These are phyloP conservation scores for Diaporthe australafricana DNA, from an alignment of 2,329 filamentous ascomycete genomes.

Conservation along the genomic window DNA sequence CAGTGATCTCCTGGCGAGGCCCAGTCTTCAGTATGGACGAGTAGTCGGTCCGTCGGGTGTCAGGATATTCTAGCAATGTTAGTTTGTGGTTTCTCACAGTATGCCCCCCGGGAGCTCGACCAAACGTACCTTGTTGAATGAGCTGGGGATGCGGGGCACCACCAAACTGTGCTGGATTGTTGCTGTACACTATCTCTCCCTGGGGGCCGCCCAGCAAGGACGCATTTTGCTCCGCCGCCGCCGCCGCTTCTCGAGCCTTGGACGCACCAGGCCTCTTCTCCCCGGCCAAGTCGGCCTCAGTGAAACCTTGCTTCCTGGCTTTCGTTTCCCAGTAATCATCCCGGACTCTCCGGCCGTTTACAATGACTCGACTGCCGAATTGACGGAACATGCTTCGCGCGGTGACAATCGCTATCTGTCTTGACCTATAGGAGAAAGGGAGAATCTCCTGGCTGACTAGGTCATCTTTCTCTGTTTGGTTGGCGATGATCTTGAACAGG, in stretches of 20 bases:
- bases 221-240: slow-evolving; percentile 72
- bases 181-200: slow-evolving; percentile 90
- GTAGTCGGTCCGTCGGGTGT: slow-evolving; percentile 83
- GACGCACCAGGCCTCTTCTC: slow-evolving; percentile 95
- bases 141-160: slow-evolving; percentile 75
- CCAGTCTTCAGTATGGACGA: slow-evolving; percentile 81
- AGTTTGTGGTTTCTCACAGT: slow-evolving; percentile 85
- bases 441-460: slow-evolving; percentile 94
- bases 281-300: slow-evolving; percentile 93
- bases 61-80: slow-evolving; percentile 82
- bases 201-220: slow-evolving; percentile 76
- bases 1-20: slow-evolving; percentile 89
- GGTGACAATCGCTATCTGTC: slow-evolving; percentile 98
- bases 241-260: slow-evolving; percentile 85
- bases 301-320: slow-evolving; percentile 96
- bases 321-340: slow-evolving; percentile 99
- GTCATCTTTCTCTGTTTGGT: slow-evolving; percentile 95
- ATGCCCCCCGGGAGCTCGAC: slow-evolving; percentile 67
- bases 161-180: slow-evolving; percentile 73
- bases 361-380: slow-evolving; percentile 94
- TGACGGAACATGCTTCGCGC: slow-evolving; percentile 98
- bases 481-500: slow-evolving; percentile 96
- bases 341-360: slow-evolving; percentile 88
- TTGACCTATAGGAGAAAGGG: slow-evolving; percentile 97
- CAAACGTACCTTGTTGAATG: slow-evolving; percentile 79